These are phyloP conservation scores for Panicum hallii DNA, from an alignment of 202 grass and related monocot genomes.

Conservation along the genomic window DNA sequence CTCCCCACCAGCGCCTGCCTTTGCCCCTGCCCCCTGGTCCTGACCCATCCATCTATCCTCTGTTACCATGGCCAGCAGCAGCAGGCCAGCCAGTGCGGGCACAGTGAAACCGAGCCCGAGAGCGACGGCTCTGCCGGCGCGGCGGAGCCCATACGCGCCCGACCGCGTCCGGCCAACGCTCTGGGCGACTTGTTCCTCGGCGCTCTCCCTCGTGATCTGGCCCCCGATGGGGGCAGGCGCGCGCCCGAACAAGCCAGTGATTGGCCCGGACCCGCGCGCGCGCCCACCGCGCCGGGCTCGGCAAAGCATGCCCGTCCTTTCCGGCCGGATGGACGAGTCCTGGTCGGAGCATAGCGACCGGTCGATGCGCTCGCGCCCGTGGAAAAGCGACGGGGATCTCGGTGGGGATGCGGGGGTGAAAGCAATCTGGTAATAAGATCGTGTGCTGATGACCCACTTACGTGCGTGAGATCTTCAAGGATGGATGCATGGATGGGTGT, in stretches of 20 bases:
- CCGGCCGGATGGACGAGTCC: constrained; percentile 12
- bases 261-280: constrained; percentile 40
- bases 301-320: constrained; percentile 43
- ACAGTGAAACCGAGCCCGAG: constrained; percentile 36
- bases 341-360: neutral
- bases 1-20: neutral
- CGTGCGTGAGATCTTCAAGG: constrained; percentile 12
- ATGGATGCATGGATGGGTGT: constrained; percentile 26
- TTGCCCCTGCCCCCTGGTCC: neutral
- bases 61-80: neutral
- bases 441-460: constrained; percentile 43
- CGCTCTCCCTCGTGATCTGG: constrained; percentile 62
- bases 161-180: constrained; percentile 55
- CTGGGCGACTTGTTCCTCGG: constrained; percentile 65
- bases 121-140: constrained; percentile 43
- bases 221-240: constrained; percentile 50
- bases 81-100: neutral
- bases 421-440: constrained; percentile 34
- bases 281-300: constrained; percentile 46
- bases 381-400: constrained; percentile 20
- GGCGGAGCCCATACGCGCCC: constrained; percentile 59
- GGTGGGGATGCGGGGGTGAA: neutral
- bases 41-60: constrained; percentile 40
- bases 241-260: constrained; percentile 62
- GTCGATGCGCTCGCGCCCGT: too few species aligned